A percentile compares a stretch with the other conserved stretches of the same genome.
phyloP scores from a whole-genome alignment of 306 rosid genomes.

The Sophora flavescens region DNA sequence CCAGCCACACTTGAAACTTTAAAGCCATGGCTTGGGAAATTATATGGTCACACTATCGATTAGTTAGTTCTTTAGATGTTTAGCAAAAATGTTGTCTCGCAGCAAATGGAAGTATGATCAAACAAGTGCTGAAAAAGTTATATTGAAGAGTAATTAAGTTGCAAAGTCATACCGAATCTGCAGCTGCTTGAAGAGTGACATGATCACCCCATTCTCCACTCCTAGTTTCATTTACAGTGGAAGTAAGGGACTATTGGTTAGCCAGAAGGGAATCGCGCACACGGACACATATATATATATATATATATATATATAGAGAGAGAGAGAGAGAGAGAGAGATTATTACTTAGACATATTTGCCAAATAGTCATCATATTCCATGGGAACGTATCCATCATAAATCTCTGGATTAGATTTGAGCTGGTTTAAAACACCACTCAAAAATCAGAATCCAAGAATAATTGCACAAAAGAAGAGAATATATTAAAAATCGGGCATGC shows the following conservation, averaged over 20 bases:
- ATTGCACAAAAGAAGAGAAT: constrained; percentile 27
- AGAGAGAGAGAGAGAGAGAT: constrained; percentile 16
- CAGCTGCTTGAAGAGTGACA: constrained; percentile 89
- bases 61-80: constrained; percentile 26
- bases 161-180: constrained; percentile 63
- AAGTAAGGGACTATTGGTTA: constrained; percentile 22
- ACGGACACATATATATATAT: background rate
- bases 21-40: constrained; percentile 28
- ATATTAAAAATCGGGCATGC: constrained; percentile 2
- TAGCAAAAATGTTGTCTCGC: constrained; percentile 3
- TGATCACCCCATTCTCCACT: constrained; percentile 94
- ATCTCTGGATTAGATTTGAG: constrained; percentile 73
- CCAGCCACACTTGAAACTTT: constrained; percentile 21
- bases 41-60: background rate
- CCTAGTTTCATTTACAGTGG: constrained; percentile 55
- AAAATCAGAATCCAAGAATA: constrained; percentile 44
- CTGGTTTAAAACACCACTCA: constrained; percentile 49
- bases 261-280: background rate
- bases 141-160: constrained; percentile 5
- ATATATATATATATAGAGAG: background rate
- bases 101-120: constrained; percentile 3
- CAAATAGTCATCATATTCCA: constrained; percentile 78
- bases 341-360: constrained; percentile 75
- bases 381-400: constrained; percentile 88
- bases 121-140: constrained; percentile 30